phyloP scores from a whole-genome alignment of 306 rosid species.

The Castanea mollissima region DNA sequence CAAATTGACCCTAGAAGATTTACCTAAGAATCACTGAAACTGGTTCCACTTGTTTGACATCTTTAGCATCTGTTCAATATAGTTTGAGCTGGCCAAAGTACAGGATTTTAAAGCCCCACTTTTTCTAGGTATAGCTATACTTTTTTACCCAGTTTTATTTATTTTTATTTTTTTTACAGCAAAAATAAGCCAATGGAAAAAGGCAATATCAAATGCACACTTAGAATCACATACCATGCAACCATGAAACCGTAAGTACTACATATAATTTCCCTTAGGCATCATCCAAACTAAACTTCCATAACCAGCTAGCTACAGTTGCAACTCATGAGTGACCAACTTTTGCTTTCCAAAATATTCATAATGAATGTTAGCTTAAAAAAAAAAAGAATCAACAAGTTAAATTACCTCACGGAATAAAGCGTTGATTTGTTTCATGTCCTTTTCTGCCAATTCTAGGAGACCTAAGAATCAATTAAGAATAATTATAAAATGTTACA shows the following conservation, averaged over 20 bases:
- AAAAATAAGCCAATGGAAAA: too few species aligned
- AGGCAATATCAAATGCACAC: too few species aligned
- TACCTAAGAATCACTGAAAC: not conserved
- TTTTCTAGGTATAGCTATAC: too few species aligned
- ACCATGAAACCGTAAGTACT: not conserved
- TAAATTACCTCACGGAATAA: slow-evolving; percentile 78
- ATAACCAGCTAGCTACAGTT: not conserved
- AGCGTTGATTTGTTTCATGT: slow-evolving; percentile 75
- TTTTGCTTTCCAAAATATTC: not conserved
- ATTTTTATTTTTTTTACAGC: too few species aligned
- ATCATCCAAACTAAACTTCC: not conserved
- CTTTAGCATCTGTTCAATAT: not conserved
- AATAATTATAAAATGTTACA: slow-evolving; percentile 18
- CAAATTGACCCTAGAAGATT: not conserved
- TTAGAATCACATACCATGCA: not conserved
- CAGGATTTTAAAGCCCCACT: too few species aligned
- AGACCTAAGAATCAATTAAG: slow-evolving; percentile 54
- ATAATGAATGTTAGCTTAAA: not conserved
- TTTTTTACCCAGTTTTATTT: too few species aligned
- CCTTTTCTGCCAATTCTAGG: slow-evolving; percentile 86
- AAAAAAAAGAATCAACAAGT: not conserved
- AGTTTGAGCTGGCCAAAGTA: too few species aligned
- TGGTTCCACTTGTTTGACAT: slow-evolving; percentile 1
- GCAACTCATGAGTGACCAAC: not conserved
- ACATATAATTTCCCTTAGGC: not conserved